Conservation (phyloP, 768 basidiomycete species). For the Mycena latifolia region DNA sequence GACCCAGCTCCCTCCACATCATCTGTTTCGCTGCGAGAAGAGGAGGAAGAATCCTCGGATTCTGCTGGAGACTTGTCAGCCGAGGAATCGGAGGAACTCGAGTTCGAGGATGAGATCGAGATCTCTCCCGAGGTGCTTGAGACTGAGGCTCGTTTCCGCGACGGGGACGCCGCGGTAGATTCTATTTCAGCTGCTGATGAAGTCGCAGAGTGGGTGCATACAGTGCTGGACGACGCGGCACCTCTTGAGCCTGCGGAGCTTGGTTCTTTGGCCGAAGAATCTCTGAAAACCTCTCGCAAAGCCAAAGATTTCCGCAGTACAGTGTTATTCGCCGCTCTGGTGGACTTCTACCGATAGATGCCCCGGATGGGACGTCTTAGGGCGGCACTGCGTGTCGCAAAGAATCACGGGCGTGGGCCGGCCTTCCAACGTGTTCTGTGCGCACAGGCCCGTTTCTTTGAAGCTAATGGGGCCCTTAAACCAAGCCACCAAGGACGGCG, state of each 20-base stretch:
- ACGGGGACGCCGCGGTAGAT: too few species aligned
- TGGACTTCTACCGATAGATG: background rate
- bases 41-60: too few species aligned
- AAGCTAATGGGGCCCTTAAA: background rate
- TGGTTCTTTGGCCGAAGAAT: background rate
- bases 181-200: too few species aligned
- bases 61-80: too few species aligned
- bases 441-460: constrained; percentile 4
- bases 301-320: background rate
- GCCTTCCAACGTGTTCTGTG: constrained; percentile 2
- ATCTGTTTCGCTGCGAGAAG: too few species aligned
- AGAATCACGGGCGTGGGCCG: background rate
- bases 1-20: too few species aligned
- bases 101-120: too few species aligned
- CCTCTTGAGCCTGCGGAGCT: background rate
- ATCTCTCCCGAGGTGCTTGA: too few species aligned
- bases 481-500: constrained; percentile 9
- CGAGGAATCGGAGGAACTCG: too few species aligned
- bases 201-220: background rate
- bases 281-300: background rate
- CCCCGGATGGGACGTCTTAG: background rate
- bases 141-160: too few species aligned
- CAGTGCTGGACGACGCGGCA: background rate
- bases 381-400: constrained; percentile 2
- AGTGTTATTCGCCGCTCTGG: constrained; percentile 1